phyloP scores from a whole-genome alignment of 306 rosid genomes.

The apple (Malus domestica) region ASM211411v1 NC_041805.1:7135501-7136000 shows the following conservation, averaged over 20 bases:
- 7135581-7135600: not conserved
- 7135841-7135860: slow-evolving; percentile 19
- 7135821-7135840: not conserved
- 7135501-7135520: not conserved
- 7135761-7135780: not conserved
- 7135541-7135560: not conserved
- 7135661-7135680: not conserved
- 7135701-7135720: not conserved
- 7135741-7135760: not conserved
- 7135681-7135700: not conserved
- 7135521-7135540: not conserved
- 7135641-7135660: not conserved
- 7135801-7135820: not conserved
- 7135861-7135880: slow-evolving; percentile 6
- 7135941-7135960: not conserved
- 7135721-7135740: not conserved
- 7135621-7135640: not conserved
- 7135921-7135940: slow-evolving; percentile 1
- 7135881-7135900: slow-evolving; percentile 7
- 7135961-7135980: slow-evolving; percentile 8
- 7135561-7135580: not conserved
- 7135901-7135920: slow-evolving; percentile 2
- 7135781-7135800: not conserved
- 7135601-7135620: not conserved
- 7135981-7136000: slow-evolving; percentile 33